Evolutionary conservation across 2,329 filamentous ascomycete species (phyloP).

Genomic region (Furcasterigmium sp.): DNA sequence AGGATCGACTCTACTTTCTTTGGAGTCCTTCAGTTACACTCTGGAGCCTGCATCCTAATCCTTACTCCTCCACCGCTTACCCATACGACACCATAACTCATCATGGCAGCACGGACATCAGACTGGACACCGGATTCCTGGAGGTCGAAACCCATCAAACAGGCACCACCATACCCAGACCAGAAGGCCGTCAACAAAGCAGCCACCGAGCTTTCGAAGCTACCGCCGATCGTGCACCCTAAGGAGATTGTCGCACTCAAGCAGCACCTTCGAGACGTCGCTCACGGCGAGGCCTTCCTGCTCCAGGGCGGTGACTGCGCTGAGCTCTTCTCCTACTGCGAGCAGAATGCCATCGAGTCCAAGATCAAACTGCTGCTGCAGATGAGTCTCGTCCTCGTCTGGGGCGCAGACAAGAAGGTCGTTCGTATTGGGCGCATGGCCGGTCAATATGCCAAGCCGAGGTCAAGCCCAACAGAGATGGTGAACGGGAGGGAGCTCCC

Average conservation of each 20-base stretch:
- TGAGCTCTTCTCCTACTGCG: slow-evolving; percentile 95
- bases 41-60: no score
- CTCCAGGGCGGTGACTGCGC: slow-evolving; percentile 96
- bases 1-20: no score
- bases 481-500: slow-evolving; percentile 76
- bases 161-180: slow-evolving; percentile 67
- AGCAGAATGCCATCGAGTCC: slow-evolving; percentile 80
- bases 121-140: slow-evolving; percentile 62
- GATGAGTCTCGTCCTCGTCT: slow-evolving; percentile 94
- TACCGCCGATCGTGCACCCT: slow-evolving; percentile 76
- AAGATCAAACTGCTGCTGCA: slow-evolving; percentile 96
- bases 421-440: slow-evolving; percentile 95
- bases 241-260: slow-evolving; percentile 78
- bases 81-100: neutral
- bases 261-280: slow-evolving; percentile 75
- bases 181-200: slow-evolving; percentile 52
- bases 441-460: slow-evolving; percentile 94
- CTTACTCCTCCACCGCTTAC: no score
- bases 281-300: slow-evolving; percentile 84
- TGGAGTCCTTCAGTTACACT: no score
- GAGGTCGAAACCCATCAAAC: slow-evolving; percentile 74
- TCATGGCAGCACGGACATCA: slow-evolving; percentile 3
- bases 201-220: slow-evolving; percentile 56
- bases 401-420: slow-evolving; percentile 75
- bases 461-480: slow-evolving; percentile 81